Evolutionary conservation across 768 basidiomycete species (phyloP), one percentile per base, ranked within the genome.

Genomic region (Coprinellus micaceus): DNA sequence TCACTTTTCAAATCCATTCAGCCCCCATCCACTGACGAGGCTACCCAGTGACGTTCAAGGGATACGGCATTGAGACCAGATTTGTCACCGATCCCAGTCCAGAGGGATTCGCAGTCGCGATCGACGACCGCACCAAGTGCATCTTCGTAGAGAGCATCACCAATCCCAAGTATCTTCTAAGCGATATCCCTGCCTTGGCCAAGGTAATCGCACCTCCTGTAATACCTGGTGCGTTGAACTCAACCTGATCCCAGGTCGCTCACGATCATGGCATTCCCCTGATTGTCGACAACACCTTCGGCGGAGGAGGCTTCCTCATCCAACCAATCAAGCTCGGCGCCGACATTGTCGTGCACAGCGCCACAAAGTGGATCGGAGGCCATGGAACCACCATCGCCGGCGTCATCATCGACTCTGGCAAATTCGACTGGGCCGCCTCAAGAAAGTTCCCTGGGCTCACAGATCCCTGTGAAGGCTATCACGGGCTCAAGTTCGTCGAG

Each of bases 291-390:
- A 91, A 89, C 63, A 90, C 86, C 3, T 88, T 89, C 58, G 89
- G 85, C 44, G 83, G 85, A 71, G 87, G 85, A 61, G 85, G 78
- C 81, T 92, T 89, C 63, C 76, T 91, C 54, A 74, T 85, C 56
- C 75, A 78, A 1, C 90, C 91, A 1, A 82, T 91, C 58, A 77
- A 84, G 22, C 77, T 82, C 61, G 91, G 91, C 12, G 89, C 91
- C 0, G 88, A 93, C 28, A 33, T 55, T 3, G 54, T 63, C 47
- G 85, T 90, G n/a, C 85, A 91, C 66, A 87, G 84, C 47, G 87
- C 87, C 0, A 91, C 90, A 0, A 91, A 93, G 64, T 93, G 90
- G 91, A 90, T 91, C 29, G 85, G 86, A 12, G 86, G 87, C 0
- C 88, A 90, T 58, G 89, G 91, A 28, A 91, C 85, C 0, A 88